Conservation (phyloP, 1,139 yeast genomes). For the Yamadazyma conglobata region DNA sequence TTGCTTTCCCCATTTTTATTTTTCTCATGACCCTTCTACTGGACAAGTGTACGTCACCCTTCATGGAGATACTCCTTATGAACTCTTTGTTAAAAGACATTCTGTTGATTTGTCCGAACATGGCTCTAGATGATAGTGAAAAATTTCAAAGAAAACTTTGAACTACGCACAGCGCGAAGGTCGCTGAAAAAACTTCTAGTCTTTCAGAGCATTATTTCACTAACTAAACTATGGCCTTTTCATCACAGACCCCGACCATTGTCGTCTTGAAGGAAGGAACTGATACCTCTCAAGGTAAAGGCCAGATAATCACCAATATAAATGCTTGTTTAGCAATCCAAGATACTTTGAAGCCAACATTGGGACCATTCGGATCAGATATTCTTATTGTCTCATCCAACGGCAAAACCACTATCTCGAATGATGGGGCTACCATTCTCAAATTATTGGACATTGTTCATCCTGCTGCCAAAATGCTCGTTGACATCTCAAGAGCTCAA, state of each 20-base stretch:
- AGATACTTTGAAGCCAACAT: slow-evolving; percentile 89
- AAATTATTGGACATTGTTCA: slow-evolving; percentile 92
- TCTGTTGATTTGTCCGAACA: slow-evolving; percentile 1
- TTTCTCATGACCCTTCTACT: slow-evolving; percentile 54
- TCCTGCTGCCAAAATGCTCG: slow-evolving; percentile 95
- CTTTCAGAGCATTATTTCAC: neutral
- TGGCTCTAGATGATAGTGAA: neutral
- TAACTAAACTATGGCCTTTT: slow-evolving; percentile 63
- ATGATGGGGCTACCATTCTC: slow-evolving; percentile 96
- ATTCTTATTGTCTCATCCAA: slow-evolving; percentile 78
- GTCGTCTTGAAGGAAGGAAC: slow-evolving; percentile 98
- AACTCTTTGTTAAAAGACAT: slow-evolving; percentile 10
- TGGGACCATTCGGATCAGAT: slow-evolving; percentile 97
- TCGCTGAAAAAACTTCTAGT: slow-evolving; percentile 8
- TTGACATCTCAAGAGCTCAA: slow-evolving; percentile 92
- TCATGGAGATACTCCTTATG: slow-evolving; percentile 27
- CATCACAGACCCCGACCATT: slow-evolving; percentile 92
- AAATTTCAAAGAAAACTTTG: slow-evolving; percentile 1
- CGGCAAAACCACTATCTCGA: slow-evolving; percentile 91
- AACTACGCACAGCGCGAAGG: neutral
- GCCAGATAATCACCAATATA: slow-evolving; percentile 90
- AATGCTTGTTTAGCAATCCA: slow-evolving; percentile 97
- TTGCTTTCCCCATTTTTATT: slow-evolving; percentile 69
- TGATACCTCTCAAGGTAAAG: slow-evolving; percentile 93
- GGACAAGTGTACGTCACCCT: slow-evolving; percentile 40